Evolutionary conservation across 2,329 filamentous ascomycete genomes (phyloP), one percentile per base, ranked within the genome.

Genomic region (Mycogone perniciosa): DNA sequence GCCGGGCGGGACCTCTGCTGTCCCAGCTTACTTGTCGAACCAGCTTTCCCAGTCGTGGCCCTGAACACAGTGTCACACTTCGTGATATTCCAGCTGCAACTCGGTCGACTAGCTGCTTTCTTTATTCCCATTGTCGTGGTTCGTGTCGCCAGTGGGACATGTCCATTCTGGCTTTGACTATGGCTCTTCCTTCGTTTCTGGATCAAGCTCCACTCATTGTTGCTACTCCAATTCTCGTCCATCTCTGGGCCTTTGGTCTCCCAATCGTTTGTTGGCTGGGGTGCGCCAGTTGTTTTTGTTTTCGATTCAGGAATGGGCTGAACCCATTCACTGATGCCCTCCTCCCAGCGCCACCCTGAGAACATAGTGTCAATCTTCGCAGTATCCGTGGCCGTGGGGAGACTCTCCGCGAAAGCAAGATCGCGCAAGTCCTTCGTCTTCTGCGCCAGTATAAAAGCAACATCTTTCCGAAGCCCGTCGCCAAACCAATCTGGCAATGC

Each of bases 351-450:
- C 62, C 67, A 71, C 6, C 68, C 67, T 2, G 65, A 62, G 46
- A 69, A 70, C 5, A 66, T 58, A 7, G 54, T 59, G 27, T 52
- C 59, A 6, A 52, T 37, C 11, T 44, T 47, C 13, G 48, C 49
- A 26, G 52, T 54, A 10, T 47, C 45, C 26, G 54, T 50, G 6
- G 40, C 37, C 7, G 40, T 50, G 26, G 57, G 50, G 29, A 79
- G 63, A 31, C 63, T 69, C 56, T 81, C 79, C 3, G 77, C 78
- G 57, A 76, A 79, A 7, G 72, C 73, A 38, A 81, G 69, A 56
- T 81, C 77, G 29, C 73, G 67, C 6, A 81, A 63, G 56, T 79
- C 74, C 48, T 73, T 74, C 10, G 76, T 80, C 48, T 72, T 69
- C 52, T 77, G 74, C 1, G 78, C 77, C 30, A 80, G 62, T 31